These are phyloP conservation scores for Candida bentonensis DNA, from an alignment of 805 yeast species.

Conservation along the genomic window DNA sequence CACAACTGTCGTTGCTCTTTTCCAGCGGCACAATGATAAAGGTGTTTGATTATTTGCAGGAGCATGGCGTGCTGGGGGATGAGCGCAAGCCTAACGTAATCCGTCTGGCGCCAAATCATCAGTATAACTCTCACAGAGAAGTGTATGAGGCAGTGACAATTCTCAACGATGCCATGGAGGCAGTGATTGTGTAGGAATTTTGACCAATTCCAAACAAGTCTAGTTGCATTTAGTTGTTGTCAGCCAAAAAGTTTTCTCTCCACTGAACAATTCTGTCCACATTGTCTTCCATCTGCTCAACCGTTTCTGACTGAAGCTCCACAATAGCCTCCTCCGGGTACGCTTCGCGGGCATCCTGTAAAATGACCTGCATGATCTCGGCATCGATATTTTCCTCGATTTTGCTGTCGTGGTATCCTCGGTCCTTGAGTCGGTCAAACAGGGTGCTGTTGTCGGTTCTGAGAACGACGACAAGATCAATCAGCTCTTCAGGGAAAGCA, in stretches of 20 bases:
- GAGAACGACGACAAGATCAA: constrained; percentile 84
- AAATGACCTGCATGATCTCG: constrained; percentile 88
- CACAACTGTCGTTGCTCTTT: constrained; percentile 70
- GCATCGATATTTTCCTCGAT: constrained; percentile 88
- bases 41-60: constrained; percentile 35
- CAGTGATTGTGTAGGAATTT: too few relatives aligned
- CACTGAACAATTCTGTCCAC: constrained; percentile 63
- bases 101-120: constrained; percentile 73
- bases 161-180: constrained; percentile 29
- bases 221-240: constrained; percentile 23
- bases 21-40: constrained; percentile 45
- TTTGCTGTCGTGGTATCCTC: constrained; percentile 72
- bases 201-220: constrained; percentile 3
- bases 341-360: constrained; percentile 74
- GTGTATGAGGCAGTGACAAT: constrained; percentile 32
- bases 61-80: constrained; percentile 62
- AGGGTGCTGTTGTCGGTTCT: constrained; percentile 60
- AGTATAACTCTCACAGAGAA: constrained; percentile 67
- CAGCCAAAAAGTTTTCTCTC: constrained; percentile 60
- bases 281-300: constrained; percentile 71
- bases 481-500: constrained; percentile 80
- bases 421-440: constrained; percentile 57
- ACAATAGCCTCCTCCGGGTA: constrained; percentile 73
- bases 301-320: constrained; percentile 56
- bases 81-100: constrained; percentile 87